Evolutionary conservation across 805 yeast genomes (phyloP), one percentile per base, ranked within the genome.

Genomic region (Middelhovenomyces tepae): DNA sequence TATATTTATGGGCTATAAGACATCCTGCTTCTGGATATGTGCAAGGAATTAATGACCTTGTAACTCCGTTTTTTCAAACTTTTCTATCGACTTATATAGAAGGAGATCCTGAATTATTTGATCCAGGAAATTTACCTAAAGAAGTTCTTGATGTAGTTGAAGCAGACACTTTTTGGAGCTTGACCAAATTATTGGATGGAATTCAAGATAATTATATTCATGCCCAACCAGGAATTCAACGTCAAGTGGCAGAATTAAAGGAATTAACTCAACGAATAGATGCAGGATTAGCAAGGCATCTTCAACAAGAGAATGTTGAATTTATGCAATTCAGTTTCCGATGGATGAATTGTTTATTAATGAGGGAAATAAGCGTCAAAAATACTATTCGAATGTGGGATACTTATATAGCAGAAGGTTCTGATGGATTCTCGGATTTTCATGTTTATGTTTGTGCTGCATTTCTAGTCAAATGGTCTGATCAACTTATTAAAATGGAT

Each of bases 391-490:
- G 98, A 36, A 89, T 91, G 94, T 91, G 98, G 97, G 98, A 91
- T 53, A 87, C 98, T 0, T 91, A 91, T 54, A 51, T 75, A 43
- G 54, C 67, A 3, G 69, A 64, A 39, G 71, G 69, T 4, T 43
- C 67, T 10, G 67, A 69, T 28, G 94, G 94, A 2, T 85, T 91
- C 52, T 83, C 82, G 47, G 85, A 78, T 49, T 91, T 91, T 59
- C 98, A 91, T 54, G 84, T 91, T 6, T 91, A 89, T 54, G 98
- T 91, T 3, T 91, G 98, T 59, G 95, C 97, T 14, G 97, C 98
- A 14, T 91, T 89, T 51, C 63, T 91, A 45, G 81, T 86, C 40
- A 78, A 84, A 50, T 91, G 94, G 77, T 75, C 91, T 42, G 75
- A 69, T 35, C 77, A 75, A 42, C 62, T 91, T 42, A 74, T 80